Evolutionary conservation across 345 rosid species (phyloP).

Genomic region (Camelina neglecta): DNA sequence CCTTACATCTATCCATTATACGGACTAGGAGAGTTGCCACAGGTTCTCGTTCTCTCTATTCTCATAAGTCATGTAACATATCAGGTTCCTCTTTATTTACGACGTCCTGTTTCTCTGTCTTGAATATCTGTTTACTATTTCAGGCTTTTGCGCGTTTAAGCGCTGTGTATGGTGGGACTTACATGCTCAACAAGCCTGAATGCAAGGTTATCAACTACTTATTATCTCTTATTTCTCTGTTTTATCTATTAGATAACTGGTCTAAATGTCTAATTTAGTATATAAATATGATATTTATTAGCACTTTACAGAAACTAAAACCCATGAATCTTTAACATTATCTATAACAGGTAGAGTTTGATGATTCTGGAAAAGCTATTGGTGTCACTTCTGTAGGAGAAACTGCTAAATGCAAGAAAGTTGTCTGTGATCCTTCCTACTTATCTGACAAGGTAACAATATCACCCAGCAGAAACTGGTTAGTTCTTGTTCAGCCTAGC

Average conservation of each 20-base stretch:
- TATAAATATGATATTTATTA: not conserved
- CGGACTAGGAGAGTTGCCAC: slow-evolving; percentile 93
- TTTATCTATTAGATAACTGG: not conserved
- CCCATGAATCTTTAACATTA: slow-evolving; percentile 18
- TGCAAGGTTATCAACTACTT: slow-evolving; percentile 63
- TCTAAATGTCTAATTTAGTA: not conserved
- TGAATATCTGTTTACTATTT: slow-evolving; percentile 19
- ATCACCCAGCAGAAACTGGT: not conserved
- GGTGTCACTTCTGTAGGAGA: slow-evolving; percentile 90
- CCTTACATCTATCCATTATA: slow-evolving; percentile 90
- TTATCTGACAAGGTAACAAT: slow-evolving; percentile 75
- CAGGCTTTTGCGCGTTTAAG: slow-evolving; percentile 95
- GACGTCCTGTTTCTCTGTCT: not conserved
- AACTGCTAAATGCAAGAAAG: slow-evolving; percentile 95
- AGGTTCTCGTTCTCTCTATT: slow-evolving; percentile 51
- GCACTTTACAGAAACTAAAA: not conserved
- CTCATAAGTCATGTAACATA: not conserved
- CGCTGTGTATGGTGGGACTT: slow-evolving; percentile 94
- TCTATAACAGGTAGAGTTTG: slow-evolving; percentile 70
- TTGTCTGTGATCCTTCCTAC: slow-evolving; percentile 92
- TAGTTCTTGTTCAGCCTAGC: not conserved
- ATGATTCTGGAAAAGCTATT: slow-evolving; percentile 63
- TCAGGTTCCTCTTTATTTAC: slow-evolving; percentile 16
- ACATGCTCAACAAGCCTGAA: slow-evolving; percentile 97
- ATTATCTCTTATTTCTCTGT: not conserved